Evolutionary conservation across 352 stramenopile species (phyloP), one percentile per base, ranked within the genome.

Genomic region (Globisporangium heterothallicum): DNA sequence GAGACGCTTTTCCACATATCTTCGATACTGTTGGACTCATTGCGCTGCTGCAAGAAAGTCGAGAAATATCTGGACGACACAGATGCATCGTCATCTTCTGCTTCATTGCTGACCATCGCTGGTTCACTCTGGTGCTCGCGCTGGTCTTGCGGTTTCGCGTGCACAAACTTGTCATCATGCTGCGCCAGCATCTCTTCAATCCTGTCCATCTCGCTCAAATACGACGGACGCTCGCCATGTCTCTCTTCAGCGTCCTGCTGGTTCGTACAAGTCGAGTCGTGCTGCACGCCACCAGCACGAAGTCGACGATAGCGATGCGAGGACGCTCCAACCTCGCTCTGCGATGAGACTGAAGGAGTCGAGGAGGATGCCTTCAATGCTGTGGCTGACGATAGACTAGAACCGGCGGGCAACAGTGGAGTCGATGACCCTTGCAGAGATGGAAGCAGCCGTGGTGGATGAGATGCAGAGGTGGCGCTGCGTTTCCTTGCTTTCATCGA

Each of bases 1-100:
- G 45, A 46, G 27, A 84, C 42, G 27, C 63, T 71, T 22, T 81
- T 59, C 77, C 77, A 88, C 72, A 88, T 88, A 36, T 66, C 67
- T 38, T 88, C 77, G 10, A 88, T 64, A 32, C 71, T 70, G 35
- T 58, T 45, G 1, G 25, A 32, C 18, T 44, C 38, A 4, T 38
- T 38, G 27, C 40, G 46, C 21, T 49, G 49, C n/a, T 57, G 50
- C 43, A 68, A 24, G 24, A 63, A 58, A 7, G 45, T 26, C 8
- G 60, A n/a, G 19, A 64, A 64, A 6, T 49, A 24, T 3, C 41
- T 48, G 0, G 27, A 51, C 6, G 35, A 16, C 2, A 34, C 21
- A 18, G 24, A 16, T 2, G 16, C 25, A 5, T 29, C 29, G 3
- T 27, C 32, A 14, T 22, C 41, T n/a, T 35, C 24, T 22, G 24